Evolutionary conservation across 2,329 filamentous ascomycete genomes (phyloP).

Genomic region (Colletotrichum sp.): DNA sequence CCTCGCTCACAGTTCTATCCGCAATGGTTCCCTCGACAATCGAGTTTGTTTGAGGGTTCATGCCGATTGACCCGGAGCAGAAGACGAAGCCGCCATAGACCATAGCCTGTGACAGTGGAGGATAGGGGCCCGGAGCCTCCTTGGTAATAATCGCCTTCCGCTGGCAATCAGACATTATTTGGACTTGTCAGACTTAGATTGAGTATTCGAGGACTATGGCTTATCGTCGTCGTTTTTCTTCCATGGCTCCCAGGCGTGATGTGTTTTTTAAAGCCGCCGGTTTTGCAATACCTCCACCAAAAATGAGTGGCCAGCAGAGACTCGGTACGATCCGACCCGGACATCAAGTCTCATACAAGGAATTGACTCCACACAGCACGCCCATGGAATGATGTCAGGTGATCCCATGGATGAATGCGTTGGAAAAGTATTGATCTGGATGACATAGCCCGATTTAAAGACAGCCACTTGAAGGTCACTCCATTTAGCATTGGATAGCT

Average conservation of each 20-base stretch:
- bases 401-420: neutral
- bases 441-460: neutral
- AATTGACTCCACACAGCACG: neutral
- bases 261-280: neutral
- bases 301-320: neutral
- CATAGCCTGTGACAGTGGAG: neutral
- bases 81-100: neutral
- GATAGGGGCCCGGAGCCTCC: neutral
- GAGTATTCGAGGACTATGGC: fast-evolving
- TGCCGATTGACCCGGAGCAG: neutral
- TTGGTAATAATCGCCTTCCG: neutral
- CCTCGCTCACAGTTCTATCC: neutral
- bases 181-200: neutral
- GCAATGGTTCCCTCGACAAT: neutral
- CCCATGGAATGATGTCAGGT: fast-evolving
- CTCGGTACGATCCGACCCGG: neutral
- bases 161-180: neutral
- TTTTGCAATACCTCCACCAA: neutral
- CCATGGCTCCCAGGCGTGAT: neutral
- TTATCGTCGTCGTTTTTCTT: neutral
- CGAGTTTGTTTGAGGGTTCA: neutral
- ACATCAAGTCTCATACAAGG: fast-evolving
- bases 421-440: neutral
- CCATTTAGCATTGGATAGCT: neutral
- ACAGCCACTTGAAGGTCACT: neutral